A percentile compares a stretch with the other conserved stretches of the same genome.
Evolutionary conservation across 768 basidiomycete genomes (phyloP).

Genomic region (Collybia sp.): DNA sequence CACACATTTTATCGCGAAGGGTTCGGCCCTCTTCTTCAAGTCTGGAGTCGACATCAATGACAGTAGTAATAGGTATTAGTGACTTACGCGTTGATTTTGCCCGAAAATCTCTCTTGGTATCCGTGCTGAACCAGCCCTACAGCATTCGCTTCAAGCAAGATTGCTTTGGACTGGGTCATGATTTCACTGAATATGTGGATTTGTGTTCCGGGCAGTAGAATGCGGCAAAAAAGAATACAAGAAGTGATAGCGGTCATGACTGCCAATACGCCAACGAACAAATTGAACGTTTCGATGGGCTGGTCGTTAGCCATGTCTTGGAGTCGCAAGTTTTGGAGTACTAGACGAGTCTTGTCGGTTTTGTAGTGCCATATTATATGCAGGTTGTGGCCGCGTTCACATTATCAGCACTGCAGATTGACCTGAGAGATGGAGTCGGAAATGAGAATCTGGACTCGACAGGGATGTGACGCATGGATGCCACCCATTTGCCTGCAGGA

Average conservation of each 20-base stretch:
- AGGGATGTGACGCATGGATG: background rate
- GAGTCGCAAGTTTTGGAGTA: background rate
- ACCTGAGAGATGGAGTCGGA: background rate
- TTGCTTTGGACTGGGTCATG: background rate
- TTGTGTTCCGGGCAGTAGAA: constrained; percentile 1
- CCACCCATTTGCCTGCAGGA: background rate
- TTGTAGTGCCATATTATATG: background rate
- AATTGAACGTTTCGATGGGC: constrained; percentile 3
- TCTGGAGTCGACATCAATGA: too few relatives aligned
- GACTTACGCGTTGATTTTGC: too few relatives aligned
- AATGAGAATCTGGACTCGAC: background rate
- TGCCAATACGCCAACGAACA: constrained; percentile 6
- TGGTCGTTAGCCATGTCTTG: background rate
- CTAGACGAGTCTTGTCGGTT: background rate
- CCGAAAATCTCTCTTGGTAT: too few relatives aligned
- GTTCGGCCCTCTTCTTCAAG: too few relatives aligned
- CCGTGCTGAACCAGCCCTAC: constrained; percentile 1
- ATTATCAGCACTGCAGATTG: background rate
- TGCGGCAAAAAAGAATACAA: background rate
- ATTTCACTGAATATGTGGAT: constrained; percentile 5
- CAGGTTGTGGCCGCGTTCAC: background rate
- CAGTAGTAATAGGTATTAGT: too few relatives aligned
- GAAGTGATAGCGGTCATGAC: constrained; percentile 2
- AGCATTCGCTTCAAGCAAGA: background rate
- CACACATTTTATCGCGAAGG: too few relatives aligned